These are phyloP conservation scores for Raffaelea albimanens DNA, from an alignment of 2,329 filamentous ascomycete genomes.

Conservation along the genomic window DNA sequence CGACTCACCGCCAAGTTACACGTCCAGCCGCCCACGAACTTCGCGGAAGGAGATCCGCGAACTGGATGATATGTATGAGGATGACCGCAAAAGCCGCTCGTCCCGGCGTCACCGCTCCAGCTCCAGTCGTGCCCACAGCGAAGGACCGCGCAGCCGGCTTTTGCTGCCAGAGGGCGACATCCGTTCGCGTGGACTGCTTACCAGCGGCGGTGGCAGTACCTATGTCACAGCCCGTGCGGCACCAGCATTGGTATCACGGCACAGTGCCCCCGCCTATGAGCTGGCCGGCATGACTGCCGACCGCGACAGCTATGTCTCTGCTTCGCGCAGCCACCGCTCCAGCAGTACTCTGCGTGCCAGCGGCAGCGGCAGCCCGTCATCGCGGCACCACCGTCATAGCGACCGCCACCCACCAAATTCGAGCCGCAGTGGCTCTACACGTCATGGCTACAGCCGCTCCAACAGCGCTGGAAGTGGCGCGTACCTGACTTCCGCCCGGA, in stretches of 20 bases:
- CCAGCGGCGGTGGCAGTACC: constrained; percentile 18
- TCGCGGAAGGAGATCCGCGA: not conserved
- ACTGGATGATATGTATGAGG: not conserved
- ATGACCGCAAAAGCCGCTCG: not conserved
- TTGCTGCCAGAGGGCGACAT: not conserved
- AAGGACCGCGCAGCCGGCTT: not conserved
- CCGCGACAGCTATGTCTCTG: constrained; percentile 34
- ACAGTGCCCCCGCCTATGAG: constrained; percentile 10
- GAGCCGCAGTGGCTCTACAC: constrained; percentile 7
- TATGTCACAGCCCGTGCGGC: constrained; percentile 25
- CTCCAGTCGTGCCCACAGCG: not conserved
- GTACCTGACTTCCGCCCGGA: constrained; percentile 20
- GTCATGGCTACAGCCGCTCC: constrained; percentile 10
- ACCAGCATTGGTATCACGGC: constrained; percentile 15
- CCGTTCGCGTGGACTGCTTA: too few species aligned
- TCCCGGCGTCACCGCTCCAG: not conserved
- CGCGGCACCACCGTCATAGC: not conserved
- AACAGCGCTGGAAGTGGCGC: constrained; percentile 4
- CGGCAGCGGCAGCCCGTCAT: constrained; percentile 1
- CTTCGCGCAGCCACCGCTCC: constrained; percentile 22
- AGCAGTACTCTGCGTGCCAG: too few species aligned
- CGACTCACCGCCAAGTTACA: not conserved
- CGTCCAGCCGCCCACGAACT: not conserved
- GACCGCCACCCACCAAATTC: constrained; percentile 8
- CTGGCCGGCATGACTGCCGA: constrained; percentile 18